Base-by-base conservation (phyloP, 495 filamentous ascomycete species). In the Talaromyces wortmannii region DNA sequence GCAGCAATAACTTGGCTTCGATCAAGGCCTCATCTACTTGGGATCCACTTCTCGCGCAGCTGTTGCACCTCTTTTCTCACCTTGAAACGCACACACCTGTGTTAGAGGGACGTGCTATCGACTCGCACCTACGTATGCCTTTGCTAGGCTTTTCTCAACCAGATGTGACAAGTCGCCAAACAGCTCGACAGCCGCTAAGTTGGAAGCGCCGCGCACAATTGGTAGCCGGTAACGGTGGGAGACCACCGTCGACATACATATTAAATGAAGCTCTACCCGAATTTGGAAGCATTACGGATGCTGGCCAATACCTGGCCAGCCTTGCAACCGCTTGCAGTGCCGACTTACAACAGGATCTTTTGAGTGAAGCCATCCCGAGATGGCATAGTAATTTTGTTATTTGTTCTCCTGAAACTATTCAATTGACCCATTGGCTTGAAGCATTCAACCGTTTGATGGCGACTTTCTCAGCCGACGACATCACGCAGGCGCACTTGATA, bases 11-110 rank as follows among this genome's bases (percentile, higher is more conserved):
- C 23, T 40, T 51, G 31, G 16, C 31, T 15, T 36, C 48, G 17
- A 51, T 51, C 31, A 32, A 51, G 48, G 15, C 32, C 7, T 51
- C 48, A 16, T 23, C 48, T 30, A 13, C 23, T 6, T 51, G 48
- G 48, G 40, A 51, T 29, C 48, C 48, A 17, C 48, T 51, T 36
- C 48, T 51, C n/a, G 48, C 31, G 13, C 48, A 51, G 48, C 31
- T 51, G 30, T 40, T 32, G 30, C 48, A 51, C 30, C 31, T 51
- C 17, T 51, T 33, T 36, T n/a, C 23, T 16, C 30, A 32, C n/a
- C 16, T 51, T 4, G 48, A 51, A 51, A 51, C 31, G 48, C 48
- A 51, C 31, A 13, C 40, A 15, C n/a, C 48, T 10, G 48, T 51
- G 30, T 13, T 51, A 6, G 48, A 51, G 31, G 13, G 31, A 17